Percentiles rank a stretch among this genome's conserved stretches.
phyloP scores from a whole-genome alignment of 148 eudicot genomes.

The Cornus kousa region DNA sequence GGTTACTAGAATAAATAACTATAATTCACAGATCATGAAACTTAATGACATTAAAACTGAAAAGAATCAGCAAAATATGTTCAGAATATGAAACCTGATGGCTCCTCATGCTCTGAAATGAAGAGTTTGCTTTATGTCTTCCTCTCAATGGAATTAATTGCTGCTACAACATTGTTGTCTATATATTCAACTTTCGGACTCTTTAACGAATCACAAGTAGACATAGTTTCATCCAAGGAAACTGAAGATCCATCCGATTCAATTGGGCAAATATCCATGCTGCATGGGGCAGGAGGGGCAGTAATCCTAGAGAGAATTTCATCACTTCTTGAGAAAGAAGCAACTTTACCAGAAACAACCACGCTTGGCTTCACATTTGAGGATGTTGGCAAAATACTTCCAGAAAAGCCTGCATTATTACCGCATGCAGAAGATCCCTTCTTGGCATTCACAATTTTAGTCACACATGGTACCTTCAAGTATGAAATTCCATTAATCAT shows the following conservation, averaged over 20 bases:
- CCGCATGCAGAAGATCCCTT: constrained; percentile 40
- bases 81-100: constrained; percentile 43
- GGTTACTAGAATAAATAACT: background rate
- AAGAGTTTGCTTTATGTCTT: constrained; percentile 58
- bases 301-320: constrained; percentile 22
- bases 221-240: constrained; percentile 80
- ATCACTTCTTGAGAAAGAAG: constrained; percentile 33
- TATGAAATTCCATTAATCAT: constrained; percentile 6
- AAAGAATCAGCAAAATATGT: background rate
- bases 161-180: constrained; percentile 56
- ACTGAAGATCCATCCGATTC: constrained; percentile 50
- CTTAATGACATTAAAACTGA: background rate
- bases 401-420: constrained; percentile 33
- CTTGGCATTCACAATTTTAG: constrained; percentile 51
- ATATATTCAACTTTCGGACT: constrained; percentile 84
- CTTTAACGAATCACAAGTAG: constrained; percentile 76
- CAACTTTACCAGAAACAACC: constrained; percentile 25
- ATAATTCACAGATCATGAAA: background rate
- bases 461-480: constrained; percentile 55
- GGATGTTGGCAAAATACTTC: constrained; percentile 28
- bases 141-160: constrained; percentile 58
- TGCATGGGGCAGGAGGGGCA: constrained; percentile 31
- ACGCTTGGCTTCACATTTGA: constrained; percentile 39
- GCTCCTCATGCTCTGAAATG: constrained; percentile 50
- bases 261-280: constrained; percentile 54